A percentile compares a stretch with the other conserved stretches of the same genome.
These are phyloP conservation scores for Rhinocladiella similis DNA, from an alignment of 2,329 filamentous ascomycete genomes.

Conservation along the genomic window DNA sequence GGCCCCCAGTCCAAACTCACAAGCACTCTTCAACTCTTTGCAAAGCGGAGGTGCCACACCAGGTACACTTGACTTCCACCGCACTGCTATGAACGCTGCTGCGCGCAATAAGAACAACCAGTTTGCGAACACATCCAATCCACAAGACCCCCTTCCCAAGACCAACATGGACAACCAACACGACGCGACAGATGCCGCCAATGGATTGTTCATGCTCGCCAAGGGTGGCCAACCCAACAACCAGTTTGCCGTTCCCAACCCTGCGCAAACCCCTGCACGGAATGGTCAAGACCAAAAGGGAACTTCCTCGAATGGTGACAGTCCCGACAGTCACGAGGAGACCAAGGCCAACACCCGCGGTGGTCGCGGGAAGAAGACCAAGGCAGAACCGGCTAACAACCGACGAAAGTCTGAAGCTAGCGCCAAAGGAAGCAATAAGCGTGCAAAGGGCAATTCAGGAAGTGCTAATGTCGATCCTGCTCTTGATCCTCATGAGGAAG, in stretches of 20 bases:
- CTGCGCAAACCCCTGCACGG: conserved; percentile 40
- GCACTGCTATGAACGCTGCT: conserved; percentile 80
- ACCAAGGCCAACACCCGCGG: conserved; percentile 64
- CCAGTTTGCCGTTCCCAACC: conserved; percentile 52
- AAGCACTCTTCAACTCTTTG: conserved; percentile 76
- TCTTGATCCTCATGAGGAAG: conserved; percentile 50
- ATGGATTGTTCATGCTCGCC: conserved; percentile 88
- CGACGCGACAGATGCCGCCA: conserved; percentile 89
- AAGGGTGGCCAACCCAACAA: conserved; percentile 59
- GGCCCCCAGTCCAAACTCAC: conserved; percentile 81
- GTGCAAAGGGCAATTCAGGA: conserved; percentile 62
- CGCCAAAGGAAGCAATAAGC: conserved; percentile 71
- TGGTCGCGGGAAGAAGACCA: conserved; percentile 65
- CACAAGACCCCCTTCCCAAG: conserved; percentile 38
- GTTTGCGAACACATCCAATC: conserved; percentile 44
- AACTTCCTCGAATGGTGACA: conserved; percentile 53
- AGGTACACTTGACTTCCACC: conserved; percentile 88
- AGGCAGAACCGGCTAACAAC: conserved; percentile 56
- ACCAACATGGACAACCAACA: conserved; percentile 66
- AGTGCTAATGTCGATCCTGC: conserved; percentile 40
- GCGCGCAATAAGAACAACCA: conserved; percentile 62
- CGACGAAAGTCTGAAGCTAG: conserved; percentile 73
- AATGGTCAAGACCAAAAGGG: conserved; percentile 45
- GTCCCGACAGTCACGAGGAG: conserved; percentile 71
- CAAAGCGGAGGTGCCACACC: conserved; percentile 83